Evolutionary conservation across 352 stramenopile species (phyloP).

Genomic region (Globisporangium paroecandrum): DNA sequence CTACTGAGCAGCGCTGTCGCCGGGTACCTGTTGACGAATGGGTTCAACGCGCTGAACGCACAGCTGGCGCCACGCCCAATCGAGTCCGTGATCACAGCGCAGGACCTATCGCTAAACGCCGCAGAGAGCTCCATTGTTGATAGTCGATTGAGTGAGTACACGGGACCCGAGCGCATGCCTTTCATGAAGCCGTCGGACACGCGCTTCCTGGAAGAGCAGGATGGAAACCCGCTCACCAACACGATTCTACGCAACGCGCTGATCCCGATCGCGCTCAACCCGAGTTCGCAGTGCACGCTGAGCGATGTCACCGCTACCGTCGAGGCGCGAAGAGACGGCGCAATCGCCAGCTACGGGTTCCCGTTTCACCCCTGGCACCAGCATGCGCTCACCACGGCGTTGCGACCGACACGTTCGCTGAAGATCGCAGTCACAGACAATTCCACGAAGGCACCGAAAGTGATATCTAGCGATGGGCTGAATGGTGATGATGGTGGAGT

Average conservation of each 20-base stretch:
- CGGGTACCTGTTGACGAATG: constrained; percentile 9
- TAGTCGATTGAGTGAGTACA: not conserved
- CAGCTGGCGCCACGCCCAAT: not conserved
- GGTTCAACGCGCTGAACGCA: constrained; percentile 7
- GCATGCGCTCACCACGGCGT: not conserved
- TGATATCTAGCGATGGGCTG: not conserved
- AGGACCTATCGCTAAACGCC: not conserved
- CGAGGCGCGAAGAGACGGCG: not conserved
- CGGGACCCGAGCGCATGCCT: not conserved
- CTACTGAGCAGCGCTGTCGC: not conserved
- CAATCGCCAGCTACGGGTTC: not conserved
- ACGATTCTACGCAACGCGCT: constrained; percentile 9
- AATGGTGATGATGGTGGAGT: not conserved
- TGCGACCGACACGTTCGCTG: not conserved
- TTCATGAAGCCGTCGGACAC: not conserved
- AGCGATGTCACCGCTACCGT: not conserved
- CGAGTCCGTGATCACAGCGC: not conserved
- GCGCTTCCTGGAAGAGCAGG: not conserved
- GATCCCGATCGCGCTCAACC: not conserved
- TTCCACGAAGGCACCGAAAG: not conserved
- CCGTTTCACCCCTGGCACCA: constrained; percentile 5
- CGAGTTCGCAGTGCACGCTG: constrained; percentile 3
- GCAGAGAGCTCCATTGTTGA: not conserved
- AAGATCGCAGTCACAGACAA: constrained; percentile 8
- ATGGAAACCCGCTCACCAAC: not conserved